A percentile compares a stretch with the other conserved stretches of the same genome.
Conservation (phyloP, 305 asterid species). For the Fraxinus angustifolia region DNA sequence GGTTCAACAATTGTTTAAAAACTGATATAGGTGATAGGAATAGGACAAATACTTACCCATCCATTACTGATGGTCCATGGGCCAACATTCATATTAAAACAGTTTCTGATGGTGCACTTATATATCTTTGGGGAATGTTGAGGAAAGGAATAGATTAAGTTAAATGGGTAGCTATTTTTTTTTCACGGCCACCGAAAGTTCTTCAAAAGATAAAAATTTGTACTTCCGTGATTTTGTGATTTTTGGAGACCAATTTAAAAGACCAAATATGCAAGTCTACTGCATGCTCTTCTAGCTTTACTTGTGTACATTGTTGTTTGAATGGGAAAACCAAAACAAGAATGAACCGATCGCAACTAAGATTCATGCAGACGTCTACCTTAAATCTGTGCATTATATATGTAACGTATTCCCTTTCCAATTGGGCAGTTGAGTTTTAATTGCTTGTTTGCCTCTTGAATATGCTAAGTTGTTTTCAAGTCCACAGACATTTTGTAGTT, state of each 20-base stretch:
- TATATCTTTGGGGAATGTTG: background rate
- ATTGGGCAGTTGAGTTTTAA: conserved; percentile 2
- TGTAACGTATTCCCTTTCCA: background rate
- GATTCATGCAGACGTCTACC: background rate
- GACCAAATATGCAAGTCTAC: background rate
- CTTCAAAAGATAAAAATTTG: background rate
- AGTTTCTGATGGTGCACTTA: background rate
- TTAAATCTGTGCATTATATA: background rate
- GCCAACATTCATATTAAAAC: background rate
- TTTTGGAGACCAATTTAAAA: background rate
- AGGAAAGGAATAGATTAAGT: background rate
- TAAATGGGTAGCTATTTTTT: background rate
- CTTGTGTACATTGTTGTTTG: background rate
- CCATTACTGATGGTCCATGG: background rate
- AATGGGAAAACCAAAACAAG: background rate
- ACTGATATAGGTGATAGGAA: background rate
- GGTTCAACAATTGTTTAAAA: background rate
- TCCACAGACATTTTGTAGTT: conserved; percentile 1
- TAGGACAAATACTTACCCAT: background rate
- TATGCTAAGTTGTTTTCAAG: background rate
- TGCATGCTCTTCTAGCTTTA: conserved; percentile 5
- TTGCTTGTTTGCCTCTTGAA: background rate
- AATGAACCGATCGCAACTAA: background rate
- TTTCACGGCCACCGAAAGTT: background rate
- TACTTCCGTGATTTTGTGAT: background rate